A percentile compares a stretch with the other conserved stretches of the same genome.
These are phyloP conservation scores for Xylogone sp. DNA, from an alignment of 2,329 filamentous ascomycete species.

Conservation along the genomic window DNA sequence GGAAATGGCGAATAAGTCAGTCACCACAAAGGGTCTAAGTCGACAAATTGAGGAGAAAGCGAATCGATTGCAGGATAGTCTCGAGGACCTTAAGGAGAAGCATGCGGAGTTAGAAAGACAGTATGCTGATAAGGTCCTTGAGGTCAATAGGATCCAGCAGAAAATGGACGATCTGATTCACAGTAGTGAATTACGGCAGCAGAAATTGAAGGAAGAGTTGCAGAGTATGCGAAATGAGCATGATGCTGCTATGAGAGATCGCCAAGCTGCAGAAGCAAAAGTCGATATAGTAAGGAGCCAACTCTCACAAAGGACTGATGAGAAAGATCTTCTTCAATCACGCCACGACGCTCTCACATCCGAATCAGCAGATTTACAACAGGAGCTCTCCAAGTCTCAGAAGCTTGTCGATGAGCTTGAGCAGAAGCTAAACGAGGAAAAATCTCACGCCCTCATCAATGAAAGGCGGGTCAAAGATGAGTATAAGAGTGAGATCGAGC, in stretches of 20 bases:
- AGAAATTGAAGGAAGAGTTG: slow-evolving; percentile 35
- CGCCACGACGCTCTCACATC: slow-evolving; percentile 64
- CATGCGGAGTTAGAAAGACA: slow-evolving; percentile 37
- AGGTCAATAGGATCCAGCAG: slow-evolving; percentile 35
- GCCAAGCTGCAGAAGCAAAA: slow-evolving; percentile 40
- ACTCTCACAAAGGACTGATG: slow-evolving; percentile 53
- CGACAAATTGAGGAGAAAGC: slow-evolving; percentile 72
- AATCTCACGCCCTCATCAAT: slow-evolving; percentile 33
- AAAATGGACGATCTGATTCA: slow-evolving; percentile 33
- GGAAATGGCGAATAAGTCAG: slow-evolving; percentile 75
- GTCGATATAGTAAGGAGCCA: slow-evolving; percentile 57
- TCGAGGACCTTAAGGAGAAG: slow-evolving; percentile 48
- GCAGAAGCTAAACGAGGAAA: slow-evolving; percentile 40
- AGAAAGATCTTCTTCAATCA: slow-evolving; percentile 66
- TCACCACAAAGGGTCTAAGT: slow-evolving; percentile 69
- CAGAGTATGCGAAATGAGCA: slow-evolving; percentile 38
- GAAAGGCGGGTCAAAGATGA: slow-evolving; percentile 56
- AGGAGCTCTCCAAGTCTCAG: slow-evolving; percentile 50
- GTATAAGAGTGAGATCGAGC: slow-evolving; percentile 51
- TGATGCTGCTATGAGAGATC: slow-evolving; percentile 23
- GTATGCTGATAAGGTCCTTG: slow-evolving; percentile 37
- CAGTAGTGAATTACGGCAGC: slow-evolving; percentile 24
- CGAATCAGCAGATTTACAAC: slow-evolving; percentile 65
- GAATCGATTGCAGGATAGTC: slow-evolving; percentile 61
- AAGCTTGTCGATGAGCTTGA: slow-evolving; percentile 43